These are phyloP conservation scores for Backusella mclennaniae DNA, from an alignment of 192 early-diverging fungal genomes.

Conservation along the genomic window DNA sequence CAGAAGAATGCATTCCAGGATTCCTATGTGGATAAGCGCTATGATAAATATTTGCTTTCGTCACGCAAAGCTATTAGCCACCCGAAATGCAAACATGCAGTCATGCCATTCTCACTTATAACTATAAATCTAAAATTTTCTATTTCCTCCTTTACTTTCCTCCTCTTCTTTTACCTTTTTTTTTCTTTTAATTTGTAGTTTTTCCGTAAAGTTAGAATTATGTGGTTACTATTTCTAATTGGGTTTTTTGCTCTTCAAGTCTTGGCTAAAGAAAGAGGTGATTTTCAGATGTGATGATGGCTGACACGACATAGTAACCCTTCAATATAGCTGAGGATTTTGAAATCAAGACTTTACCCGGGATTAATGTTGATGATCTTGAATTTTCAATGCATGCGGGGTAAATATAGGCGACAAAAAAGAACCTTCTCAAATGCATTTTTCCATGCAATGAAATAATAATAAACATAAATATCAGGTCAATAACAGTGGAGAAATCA, in stretches of 20 bases:
- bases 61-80: neutral
- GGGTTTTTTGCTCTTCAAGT: neutral
- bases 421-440: neutral
- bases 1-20: neutral
- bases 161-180: neutral
- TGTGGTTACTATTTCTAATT: neutral
- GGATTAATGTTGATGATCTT: slow-evolving; percentile 18
- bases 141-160: neutral
- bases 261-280: neutral
- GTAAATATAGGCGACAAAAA: slow-evolving; percentile 20
- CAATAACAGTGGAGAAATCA: slow-evolving; percentile 45
- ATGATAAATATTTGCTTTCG: neutral
- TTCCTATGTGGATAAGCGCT: neutral
- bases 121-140: neutral
- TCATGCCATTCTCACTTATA: neutral
- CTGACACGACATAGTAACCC: neutral
- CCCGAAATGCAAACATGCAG: neutral
- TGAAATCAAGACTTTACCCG: slow-evolving; percentile 37
- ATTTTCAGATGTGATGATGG: neutral
- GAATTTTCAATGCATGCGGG: slow-evolving; percentile 47
- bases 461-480: neutral
- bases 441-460: neutral
- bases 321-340: slow-evolving; percentile 38
- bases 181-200: neutral
- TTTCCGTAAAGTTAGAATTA: neutral